Percentiles rank a stretch among this genome's conserved stretches.
Conservation (phyloP, 495 filamentous ascomycete species). For the Margaritispora aquatica region DNA sequence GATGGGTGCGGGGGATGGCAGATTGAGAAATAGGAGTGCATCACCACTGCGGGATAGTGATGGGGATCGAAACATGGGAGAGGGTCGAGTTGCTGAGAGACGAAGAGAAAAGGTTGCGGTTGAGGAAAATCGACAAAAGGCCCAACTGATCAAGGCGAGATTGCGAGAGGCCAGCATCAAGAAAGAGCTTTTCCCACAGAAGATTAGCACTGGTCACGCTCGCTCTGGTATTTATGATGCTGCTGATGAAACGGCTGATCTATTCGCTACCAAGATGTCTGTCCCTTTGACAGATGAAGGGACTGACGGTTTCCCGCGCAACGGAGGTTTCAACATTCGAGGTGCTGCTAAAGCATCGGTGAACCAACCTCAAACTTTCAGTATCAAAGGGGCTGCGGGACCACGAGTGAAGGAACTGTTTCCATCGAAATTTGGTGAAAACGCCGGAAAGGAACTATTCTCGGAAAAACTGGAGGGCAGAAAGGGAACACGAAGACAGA, state of each 20-base stretch:
- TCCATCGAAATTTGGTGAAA: slow-evolving; percentile 55
- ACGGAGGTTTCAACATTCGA: slow-evolving; percentile 51
- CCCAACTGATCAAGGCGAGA: slow-evolving; percentile 33
- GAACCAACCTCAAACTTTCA: slow-evolving; percentile 44
- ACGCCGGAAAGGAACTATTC: slow-evolving; percentile 70
- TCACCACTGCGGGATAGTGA: slow-evolving; percentile 67
- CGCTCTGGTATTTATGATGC: slow-evolving; percentile 61
- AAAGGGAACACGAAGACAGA: slow-evolving; percentile 38
- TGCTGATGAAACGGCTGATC: slow-evolving; percentile 54
- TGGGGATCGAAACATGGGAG: slow-evolving; percentile 23
- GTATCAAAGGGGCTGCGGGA: slow-evolving; percentile 56
- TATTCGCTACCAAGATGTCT: slow-evolving; percentile 47
- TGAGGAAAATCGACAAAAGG: slow-evolving; percentile 37
- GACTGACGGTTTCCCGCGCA: slow-evolving; percentile 21
- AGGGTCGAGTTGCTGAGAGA: neutral
- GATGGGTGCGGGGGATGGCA: slow-evolving; percentile 26
- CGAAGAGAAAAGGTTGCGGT: slow-evolving; percentile 26
- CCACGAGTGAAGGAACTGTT: slow-evolving; percentile 63
- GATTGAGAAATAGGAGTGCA: slow-evolving; percentile 59
- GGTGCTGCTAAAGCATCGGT: slow-evolving; percentile 43
- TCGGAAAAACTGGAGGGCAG: slow-evolving; percentile 41
- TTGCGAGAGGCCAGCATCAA: slow-evolving; percentile 12
- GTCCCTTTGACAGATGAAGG: slow-evolving; percentile 45
- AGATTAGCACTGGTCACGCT: slow-evolving; percentile 46
- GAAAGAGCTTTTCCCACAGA: slow-evolving; percentile 68